Evolutionary conservation across 2,329 filamentous ascomycete species (phyloP), one percentile per base, ranked within the genome.

Genomic region (Sporothrix globosa): DNA sequence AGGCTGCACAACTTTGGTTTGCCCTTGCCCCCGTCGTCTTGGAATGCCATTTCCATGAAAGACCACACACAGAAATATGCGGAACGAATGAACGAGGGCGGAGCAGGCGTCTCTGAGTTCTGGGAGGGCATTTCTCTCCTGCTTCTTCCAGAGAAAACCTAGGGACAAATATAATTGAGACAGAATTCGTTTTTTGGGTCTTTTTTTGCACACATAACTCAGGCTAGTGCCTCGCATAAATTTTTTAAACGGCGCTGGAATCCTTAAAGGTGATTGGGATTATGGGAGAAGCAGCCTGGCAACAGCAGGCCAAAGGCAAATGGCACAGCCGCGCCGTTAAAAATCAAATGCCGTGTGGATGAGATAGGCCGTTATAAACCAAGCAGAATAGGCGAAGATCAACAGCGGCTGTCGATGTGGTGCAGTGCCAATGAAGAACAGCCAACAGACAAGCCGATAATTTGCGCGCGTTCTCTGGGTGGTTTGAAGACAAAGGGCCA

Each of bases 371-470:
- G 19, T 34, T 34, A 34, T 19, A 52, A 39, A 39, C 63, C 27
- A 44, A 63, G 63, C 63, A n/a, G 48, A 53, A 67, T 24, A 53
- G 63, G 46, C n/a, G 30, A 67, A 52, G 63, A 67, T 67, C 63
- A 48, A 53, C 63, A 53, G 63, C 63, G 44, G 46, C 11, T 39
- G 24, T 50, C 27, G 27, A 50, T 50, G 24, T 27, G 46, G 10
- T 34, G 34, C 34, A 34, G 46, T 27, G 46, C 48, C 17, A 30
- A 63, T 21, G 41, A 9, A 9, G 9, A 27, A 27, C 34, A 21
- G 19, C 48, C 50, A 53, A 24, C n/a, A 53, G 19, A 6, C 17
- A 41, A 60, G 34, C 56, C 56, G 34, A 24, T 61, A 61, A 61
- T 17, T 11, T 10, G 44, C 19, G 19, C 19, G 19, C 34, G 34